Conservation (phyloP, 2,329 filamentous ascomycete species). For the Pseudogymnoascus sp. region DNA sequence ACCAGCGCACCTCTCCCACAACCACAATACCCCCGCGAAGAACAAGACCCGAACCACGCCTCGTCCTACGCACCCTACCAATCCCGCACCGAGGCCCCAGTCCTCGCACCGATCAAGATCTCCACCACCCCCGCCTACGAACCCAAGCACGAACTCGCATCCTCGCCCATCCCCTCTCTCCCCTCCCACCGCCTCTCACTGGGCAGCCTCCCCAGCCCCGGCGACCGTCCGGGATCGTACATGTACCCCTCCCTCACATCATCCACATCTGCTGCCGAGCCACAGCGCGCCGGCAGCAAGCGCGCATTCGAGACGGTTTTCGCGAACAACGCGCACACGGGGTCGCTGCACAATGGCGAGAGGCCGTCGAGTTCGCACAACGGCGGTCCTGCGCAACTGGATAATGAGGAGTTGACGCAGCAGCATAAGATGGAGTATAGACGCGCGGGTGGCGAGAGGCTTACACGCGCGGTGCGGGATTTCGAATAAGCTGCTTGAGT, state of each 20-base stretch:
- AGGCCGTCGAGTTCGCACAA: constrained; percentile 33
- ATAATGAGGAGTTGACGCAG: constrained; percentile 21
- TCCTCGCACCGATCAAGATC: constrained; percentile 18
- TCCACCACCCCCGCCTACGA: constrained; percentile 12
- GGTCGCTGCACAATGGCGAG: constrained; percentile 39
- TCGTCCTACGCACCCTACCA: not conserved
- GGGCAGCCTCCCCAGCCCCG: not conserved
- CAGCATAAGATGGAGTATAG: constrained; percentile 24
- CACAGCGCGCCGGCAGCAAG: constrained; percentile 22
- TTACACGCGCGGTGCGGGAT: constrained; percentile 34
- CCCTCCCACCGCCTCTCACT: constrained; percentile 15
- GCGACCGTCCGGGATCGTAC: not conserved
- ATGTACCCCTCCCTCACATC: constrained; percentile 12
- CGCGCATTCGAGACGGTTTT: constrained; percentile 26
- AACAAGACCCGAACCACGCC: not conserved
- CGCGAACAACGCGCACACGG: constrained; percentile 24
- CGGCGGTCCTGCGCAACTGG: constrained; percentile 9
- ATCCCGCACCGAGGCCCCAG: not conserved
- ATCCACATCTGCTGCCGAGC: constrained; percentile 20
- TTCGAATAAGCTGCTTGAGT: not conserved
- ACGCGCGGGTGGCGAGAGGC: constrained; percentile 31
- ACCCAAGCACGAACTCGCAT: constrained; percentile 20
- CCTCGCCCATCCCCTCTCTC: constrained; percentile 24
- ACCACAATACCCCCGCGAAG: not conserved
- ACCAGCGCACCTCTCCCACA: not conserved